Evolutionary conservation across 768 basidiomycete genomes (phyloP).

Genomic region (Amanita pseudoporphyria): DNA sequence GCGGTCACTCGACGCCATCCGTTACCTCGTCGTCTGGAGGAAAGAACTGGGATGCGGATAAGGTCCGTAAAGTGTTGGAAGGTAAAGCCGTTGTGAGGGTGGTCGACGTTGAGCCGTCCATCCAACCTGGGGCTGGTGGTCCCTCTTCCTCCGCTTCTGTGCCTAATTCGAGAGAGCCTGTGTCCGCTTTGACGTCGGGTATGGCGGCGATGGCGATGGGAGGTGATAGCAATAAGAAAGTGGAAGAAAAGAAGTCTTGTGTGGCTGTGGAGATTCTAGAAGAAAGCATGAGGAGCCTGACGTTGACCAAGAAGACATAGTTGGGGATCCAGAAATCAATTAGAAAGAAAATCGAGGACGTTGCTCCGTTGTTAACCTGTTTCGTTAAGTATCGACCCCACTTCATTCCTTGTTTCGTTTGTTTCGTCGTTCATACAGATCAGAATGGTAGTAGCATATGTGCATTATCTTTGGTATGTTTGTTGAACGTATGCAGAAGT

Average conservation of each 20-base stretch:
- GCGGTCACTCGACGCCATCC: slow-evolving; percentile 27
- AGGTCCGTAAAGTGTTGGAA: slow-evolving; percentile 72
- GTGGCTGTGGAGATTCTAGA: slow-evolving; percentile 37
- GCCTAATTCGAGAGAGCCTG: too few relatives aligned
- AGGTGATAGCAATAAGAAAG: slow-evolving; percentile 2
- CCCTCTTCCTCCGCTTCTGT: too few relatives aligned
- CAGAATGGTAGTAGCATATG: too few relatives aligned
- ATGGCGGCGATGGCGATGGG: neutral
- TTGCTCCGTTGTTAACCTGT: too few relatives aligned
- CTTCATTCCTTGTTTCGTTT: too few relatives aligned
- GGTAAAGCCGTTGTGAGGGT: slow-evolving; percentile 74
- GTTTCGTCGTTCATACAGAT: too few relatives aligned
- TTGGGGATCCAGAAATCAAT: too few relatives aligned
- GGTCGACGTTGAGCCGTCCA: slow-evolving; percentile 57
- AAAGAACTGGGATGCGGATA: slow-evolving; percentile 55
- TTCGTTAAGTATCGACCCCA: too few relatives aligned
- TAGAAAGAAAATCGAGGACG: too few relatives aligned
- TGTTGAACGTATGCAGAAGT: too few relatives aligned
- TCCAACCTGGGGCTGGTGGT: too few relatives aligned
- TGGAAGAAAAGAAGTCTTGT: slow-evolving; percentile 19
- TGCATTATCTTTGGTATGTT: too few relatives aligned
- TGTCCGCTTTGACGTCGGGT: slow-evolving; percentile 7
- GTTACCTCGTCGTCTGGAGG: slow-evolving; percentile 15
- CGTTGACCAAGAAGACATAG: slow-evolving; percentile 42
- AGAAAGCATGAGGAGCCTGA: slow-evolving; percentile 63